Percentiles rank a stretch among this genome's conserved stretches.
These are phyloP conservation scores for Penicillium bialowiezense DNA, from an alignment of 495 filamentous ascomycete species.

Conservation along the genomic window DNA sequence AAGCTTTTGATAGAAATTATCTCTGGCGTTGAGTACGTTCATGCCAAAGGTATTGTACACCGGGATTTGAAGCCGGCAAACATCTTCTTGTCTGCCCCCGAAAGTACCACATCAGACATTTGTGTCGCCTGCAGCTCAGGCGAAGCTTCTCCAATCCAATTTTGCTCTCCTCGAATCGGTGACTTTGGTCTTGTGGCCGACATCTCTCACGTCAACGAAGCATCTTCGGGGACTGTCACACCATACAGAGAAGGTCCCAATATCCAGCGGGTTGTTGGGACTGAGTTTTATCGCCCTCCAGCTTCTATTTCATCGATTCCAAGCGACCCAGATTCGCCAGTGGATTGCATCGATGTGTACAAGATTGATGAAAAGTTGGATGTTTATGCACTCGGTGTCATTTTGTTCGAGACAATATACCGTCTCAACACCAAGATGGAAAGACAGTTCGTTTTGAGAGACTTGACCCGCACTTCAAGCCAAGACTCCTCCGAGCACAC, in stretches of 20 bases:
- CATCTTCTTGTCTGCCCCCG: slow-evolving; percentile 52
- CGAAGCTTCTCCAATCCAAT: slow-evolving; percentile 22
- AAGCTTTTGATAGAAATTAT: slow-evolving; percentile 43
- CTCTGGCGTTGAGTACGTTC: slow-evolving; percentile 58
- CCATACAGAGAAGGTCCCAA: slow-evolving; percentile 18
- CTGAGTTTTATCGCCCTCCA: slow-evolving; percentile 48
- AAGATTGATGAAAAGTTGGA: slow-evolving; percentile 51
- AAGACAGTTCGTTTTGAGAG: slow-evolving; percentile 45
- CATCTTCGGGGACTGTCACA: slow-evolving; percentile 12
- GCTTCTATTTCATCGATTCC: slow-evolving; percentile 4
- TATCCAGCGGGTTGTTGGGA: slow-evolving; percentile 40
- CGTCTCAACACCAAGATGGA: slow-evolving; percentile 53
- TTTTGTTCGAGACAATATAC: slow-evolving; percentile 53
- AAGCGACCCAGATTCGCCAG: not conserved
- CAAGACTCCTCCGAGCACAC: slow-evolving; percentile 8
- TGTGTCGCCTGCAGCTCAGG: slow-evolving; percentile 34
- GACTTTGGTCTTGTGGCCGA: slow-evolving; percentile 56
- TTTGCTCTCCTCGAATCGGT: slow-evolving; percentile 49
- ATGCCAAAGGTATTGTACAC: slow-evolving; percentile 59
- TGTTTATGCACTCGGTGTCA: slow-evolving; percentile 53
- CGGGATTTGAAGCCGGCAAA: slow-evolving; percentile 74
- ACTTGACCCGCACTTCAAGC: slow-evolving; percentile 35
- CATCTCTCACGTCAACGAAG: slow-evolving; percentile 42
- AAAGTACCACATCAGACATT: slow-evolving; percentile 19
- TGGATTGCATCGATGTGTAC: slow-evolving; percentile 24